phyloP scores from a whole-genome alignment of 2,329 filamentous ascomycete genomes.

The Xylariaceae sp. region DNA sequence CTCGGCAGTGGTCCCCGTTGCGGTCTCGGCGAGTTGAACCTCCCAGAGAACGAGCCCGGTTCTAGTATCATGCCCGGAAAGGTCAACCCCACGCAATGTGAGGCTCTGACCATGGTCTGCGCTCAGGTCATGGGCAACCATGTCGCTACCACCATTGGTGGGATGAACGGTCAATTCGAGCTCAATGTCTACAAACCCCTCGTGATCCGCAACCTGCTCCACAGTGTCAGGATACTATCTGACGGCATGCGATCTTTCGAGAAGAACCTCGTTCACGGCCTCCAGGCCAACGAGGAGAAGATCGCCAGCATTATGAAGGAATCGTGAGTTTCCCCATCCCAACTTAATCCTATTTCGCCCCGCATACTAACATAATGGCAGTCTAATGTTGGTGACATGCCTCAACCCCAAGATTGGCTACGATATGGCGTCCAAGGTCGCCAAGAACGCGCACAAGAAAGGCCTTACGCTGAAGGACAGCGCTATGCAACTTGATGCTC shows the following conservation, averaged over 20 bases:
- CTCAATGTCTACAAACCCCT: slow-evolving; percentile 99
- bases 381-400: slow-evolving; percentile 97
- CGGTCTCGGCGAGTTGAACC: slow-evolving; percentile 86
- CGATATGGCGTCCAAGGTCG: slow-evolving; percentile 94
- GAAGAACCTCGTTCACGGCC: slow-evolving; percentile 83
- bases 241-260: slow-evolving; percentile 96
- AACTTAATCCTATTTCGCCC: background rate
- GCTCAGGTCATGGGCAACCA: slow-evolving; percentile 98
- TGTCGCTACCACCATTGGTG: slow-evolving; percentile 86
- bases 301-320: slow-evolving; percentile 90
- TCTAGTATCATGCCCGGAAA: slow-evolving; percentile 99
- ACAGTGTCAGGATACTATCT: slow-evolving; percentile 82
- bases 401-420: slow-evolving; percentile 97
- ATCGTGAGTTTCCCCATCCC: slow-evolving; percentile 60
- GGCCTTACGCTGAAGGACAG: slow-evolving; percentile 89
- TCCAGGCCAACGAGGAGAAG: slow-evolving; percentile 91
- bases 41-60: slow-evolving; percentile 97
- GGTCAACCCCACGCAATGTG: slow-evolving; percentile 98
- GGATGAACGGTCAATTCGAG: slow-evolving; percentile 98
- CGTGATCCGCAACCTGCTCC: slow-evolving; percentile 90
- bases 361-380: slow-evolving; percentile 34
- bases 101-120: slow-evolving; percentile 96
- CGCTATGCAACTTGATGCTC: slow-evolving; percentile 86
- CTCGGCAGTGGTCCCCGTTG: slow-evolving; percentile 94
- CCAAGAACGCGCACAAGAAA: slow-evolving; percentile 99